These are phyloP conservation scores for Colletotrichum filicis DNA, from an alignment of 2,329 filamentous ascomycete species.

Conservation along the genomic window DNA sequence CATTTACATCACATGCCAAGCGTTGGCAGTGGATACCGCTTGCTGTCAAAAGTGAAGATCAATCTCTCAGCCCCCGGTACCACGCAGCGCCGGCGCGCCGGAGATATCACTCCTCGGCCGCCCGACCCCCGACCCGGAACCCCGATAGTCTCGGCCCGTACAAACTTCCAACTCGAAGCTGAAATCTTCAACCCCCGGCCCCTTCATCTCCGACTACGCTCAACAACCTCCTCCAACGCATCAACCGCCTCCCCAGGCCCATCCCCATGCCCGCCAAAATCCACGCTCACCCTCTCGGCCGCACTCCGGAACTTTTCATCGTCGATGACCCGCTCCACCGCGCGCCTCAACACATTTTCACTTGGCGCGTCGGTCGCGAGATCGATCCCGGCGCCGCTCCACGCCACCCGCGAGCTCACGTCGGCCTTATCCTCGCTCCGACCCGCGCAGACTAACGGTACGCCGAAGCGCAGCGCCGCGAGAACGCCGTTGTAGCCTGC, in stretches of 20 bases:
- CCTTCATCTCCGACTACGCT: not conserved
- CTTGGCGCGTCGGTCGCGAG: constrained; percentile 32
- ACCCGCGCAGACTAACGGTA: constrained; percentile 38
- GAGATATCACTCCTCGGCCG: not conserved
- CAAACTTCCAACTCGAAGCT: not conserved
- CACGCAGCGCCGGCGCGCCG: too few relatives aligned
- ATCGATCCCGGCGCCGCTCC: constrained; percentile 39
- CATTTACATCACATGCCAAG: not conserved
- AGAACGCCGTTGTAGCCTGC: constrained; percentile 38
- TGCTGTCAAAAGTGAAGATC: not conserved
- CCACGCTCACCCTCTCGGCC: not conserved
- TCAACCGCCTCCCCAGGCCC: not conserved
- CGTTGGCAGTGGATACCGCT: not conserved
- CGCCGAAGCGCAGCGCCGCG: constrained; percentile 35
- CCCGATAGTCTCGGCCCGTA: not conserved
- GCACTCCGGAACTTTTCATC: constrained; percentile 8
- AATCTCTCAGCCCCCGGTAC: not conserved
- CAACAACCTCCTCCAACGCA: not conserved
- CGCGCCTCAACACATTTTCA: constrained; percentile 16
- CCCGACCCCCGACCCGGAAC: not conserved
- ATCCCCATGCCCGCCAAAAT: not conserved
- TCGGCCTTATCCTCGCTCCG: constrained; percentile 44
- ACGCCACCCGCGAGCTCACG: constrained; percentile 37
- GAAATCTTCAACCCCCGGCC: too few relatives aligned
- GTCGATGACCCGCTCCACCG: not conserved